These are phyloP conservation scores for Dactylellina leptospora DNA, from an alignment of 2,329 filamentous ascomycete genomes.

Conservation along the genomic window DNA sequence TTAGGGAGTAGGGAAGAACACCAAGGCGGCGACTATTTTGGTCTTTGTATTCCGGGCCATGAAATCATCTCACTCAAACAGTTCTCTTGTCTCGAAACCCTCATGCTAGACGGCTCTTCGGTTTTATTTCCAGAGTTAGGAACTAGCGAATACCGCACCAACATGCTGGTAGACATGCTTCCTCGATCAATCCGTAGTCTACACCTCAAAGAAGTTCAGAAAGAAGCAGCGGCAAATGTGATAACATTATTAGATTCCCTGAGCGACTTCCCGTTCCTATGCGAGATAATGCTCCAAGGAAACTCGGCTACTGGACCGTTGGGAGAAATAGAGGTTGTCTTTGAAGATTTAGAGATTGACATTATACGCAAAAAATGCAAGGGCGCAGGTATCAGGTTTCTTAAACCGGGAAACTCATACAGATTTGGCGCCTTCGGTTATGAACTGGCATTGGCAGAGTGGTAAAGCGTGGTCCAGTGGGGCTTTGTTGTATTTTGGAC, in stretches of 20 bases:
- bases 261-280: conserved; percentile 3
- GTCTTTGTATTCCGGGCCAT: conserved; percentile 20
- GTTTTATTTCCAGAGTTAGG: conserved; percentile 19
- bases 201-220: conserved; percentile 3
- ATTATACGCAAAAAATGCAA: conserved; percentile 3
- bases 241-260: conserved; percentile 15
- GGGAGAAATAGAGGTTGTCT: neutral
- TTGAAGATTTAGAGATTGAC: conserved; percentile 19
- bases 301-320: neutral
- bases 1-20: conserved; percentile 7
- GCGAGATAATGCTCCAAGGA: conserved; percentile 8
- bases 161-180: conserved; percentile 29
- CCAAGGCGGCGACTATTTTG: neutral
- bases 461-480: neutral
- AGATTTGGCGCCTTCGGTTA: neutral
- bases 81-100: conserved; percentile 20
- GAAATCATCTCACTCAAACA: conserved; percentile 19
- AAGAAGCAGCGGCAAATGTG: conserved; percentile 19
- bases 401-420: neutral
- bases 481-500: neutral
- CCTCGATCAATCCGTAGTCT: conserved; percentile 23
- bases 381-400: conserved; percentile 17
- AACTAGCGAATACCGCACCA: conserved; percentile 2
- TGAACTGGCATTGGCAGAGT: too few species aligned
- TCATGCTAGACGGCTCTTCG: conserved; percentile 17